Evolutionary conservation across 148 eudicot genomes (phyloP).

Genomic region (Talinum fruticosum): DNA sequence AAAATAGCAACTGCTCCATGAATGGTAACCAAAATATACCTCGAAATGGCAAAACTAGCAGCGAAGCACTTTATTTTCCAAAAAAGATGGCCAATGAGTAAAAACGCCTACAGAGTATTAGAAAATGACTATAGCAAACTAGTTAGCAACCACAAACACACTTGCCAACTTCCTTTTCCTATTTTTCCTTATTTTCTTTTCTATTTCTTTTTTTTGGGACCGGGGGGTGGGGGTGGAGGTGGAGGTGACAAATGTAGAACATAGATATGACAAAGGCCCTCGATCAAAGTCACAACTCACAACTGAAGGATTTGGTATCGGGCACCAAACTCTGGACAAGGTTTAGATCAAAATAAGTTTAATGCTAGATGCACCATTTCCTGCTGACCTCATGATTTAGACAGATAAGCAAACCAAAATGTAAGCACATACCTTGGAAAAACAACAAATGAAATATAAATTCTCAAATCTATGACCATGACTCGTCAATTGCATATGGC

Average conservation of each 20-base stretch:
- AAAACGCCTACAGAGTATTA: not conserved
- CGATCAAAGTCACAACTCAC: not conserved
- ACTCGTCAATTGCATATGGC: not conserved
- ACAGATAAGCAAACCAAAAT: not conserved
- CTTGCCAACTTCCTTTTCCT: not conserved
- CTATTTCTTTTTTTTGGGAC: not conserved
- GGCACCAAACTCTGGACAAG: not conserved
- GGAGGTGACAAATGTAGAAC: too few relatives aligned
- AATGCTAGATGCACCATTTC: not conserved
- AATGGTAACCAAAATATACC: conserved; percentile 84
- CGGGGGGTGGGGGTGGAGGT: too few relatives aligned
- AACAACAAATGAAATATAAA: not conserved
- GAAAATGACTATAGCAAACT: not conserved
- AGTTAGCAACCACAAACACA: not conserved
- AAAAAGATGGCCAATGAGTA: conserved; percentile 14
- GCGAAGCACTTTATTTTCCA: conserved; percentile 28
- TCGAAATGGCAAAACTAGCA: conserved; percentile 50
- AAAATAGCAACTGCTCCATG: conserved; percentile 99
- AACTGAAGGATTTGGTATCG: not conserved
- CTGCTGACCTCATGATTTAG: not conserved
- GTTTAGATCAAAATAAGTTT: conserved; percentile 6
- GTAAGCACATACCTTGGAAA: not conserved
- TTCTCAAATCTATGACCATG: not conserved
- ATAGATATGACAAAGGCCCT: not conserved
- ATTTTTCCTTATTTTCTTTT: not conserved